A percentile compares a stretch with the other conserved stretches of the same genome.
These are phyloP conservation scores for Rhodotorula sp. DNA, from an alignment of 1,284 basidiomycete genomes.

Conservation along the genomic window DNA sequence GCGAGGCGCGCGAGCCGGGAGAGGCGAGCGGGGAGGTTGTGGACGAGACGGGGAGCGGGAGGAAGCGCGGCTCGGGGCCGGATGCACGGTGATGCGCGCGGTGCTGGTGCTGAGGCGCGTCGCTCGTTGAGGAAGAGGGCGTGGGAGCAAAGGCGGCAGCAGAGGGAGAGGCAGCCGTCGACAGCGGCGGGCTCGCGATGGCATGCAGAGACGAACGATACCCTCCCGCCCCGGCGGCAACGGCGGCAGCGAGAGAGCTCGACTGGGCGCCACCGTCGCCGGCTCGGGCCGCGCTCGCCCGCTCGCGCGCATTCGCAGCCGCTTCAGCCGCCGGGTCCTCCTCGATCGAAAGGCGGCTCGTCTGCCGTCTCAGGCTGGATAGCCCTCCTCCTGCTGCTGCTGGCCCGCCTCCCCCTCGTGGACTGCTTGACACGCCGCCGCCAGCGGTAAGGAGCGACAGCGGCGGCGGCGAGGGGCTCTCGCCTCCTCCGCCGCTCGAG, in stretches of 20 bases:
- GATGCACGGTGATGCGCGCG: neutral
- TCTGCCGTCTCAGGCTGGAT: constrained; percentile 18
- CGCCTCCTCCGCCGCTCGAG: neutral
- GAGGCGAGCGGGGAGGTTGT: constrained; percentile 27
- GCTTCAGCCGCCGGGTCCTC: constrained; percentile 25
- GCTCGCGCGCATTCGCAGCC: neutral
- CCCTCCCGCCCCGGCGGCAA: too few species aligned
- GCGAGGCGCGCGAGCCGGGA: neutral
- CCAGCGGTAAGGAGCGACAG: neutral
- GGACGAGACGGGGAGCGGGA: constrained; percentile 21
- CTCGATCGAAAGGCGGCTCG: constrained; percentile 33
- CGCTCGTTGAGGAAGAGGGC: too few species aligned
- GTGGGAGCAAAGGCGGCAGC: neutral
- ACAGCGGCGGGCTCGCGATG: constrained; percentile 8
- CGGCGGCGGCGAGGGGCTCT: constrained; percentile 6
- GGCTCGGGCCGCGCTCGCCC: too few species aligned
- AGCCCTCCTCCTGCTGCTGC: neutral
- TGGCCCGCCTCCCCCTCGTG: too few species aligned
- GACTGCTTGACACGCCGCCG: too few species aligned
- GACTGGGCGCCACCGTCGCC: too few species aligned
- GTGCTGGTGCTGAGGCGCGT: too few species aligned
- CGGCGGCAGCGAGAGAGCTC: too few species aligned
- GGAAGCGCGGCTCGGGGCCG: constrained; percentile 26
- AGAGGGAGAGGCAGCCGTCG: constrained; percentile 2
- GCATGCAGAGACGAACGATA: too few species aligned